Evolutionary conservation across 306 rosid genomes (phyloP).

Genomic region (Fragaria nilgerrensis): DNA sequence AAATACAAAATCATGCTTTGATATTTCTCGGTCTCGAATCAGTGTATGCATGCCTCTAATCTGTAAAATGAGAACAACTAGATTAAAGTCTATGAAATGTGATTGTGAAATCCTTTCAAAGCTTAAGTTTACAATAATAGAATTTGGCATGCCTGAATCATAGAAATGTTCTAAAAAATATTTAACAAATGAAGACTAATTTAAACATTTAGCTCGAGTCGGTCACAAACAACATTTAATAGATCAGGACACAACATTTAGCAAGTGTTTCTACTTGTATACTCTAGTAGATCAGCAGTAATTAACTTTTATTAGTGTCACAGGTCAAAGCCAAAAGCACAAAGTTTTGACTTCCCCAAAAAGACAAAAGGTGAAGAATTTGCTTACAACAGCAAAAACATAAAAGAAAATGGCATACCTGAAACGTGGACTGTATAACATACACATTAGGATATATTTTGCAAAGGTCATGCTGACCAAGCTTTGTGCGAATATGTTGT

Average conservation of each 20-base stretch:
- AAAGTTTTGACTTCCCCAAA: neutral
- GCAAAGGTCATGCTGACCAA: constrained; percentile 97
- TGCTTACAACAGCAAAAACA: neutral
- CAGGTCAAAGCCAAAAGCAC: neutral
- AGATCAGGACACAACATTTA: too few species aligned
- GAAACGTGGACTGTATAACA: constrained; percentile 95
- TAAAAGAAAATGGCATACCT: constrained; percentile 47
- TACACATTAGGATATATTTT: constrained; percentile 82
- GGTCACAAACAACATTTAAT: too few species aligned
- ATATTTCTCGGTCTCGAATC: constrained; percentile 85
- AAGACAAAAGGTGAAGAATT: neutral
- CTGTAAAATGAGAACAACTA: constrained; percentile 50
- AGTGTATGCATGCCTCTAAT: constrained; percentile 97
- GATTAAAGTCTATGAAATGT: constrained; percentile 24
- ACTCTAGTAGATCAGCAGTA: neutral
- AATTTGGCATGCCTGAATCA: neutral
- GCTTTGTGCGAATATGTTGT: constrained; percentile 91
- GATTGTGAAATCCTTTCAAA: neutral
- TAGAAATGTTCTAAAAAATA: neutral
- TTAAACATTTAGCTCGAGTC: neutral
- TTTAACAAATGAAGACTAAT: neutral
- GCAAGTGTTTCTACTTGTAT: neutral
- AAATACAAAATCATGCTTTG: constrained; percentile 92
- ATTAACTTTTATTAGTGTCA: neutral
- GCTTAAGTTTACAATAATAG: neutral